A percentile compares a stretch with the other conserved stretches of the same genome.
Evolutionary conservation across 176 grass and related monocot genomes (phyloP).

Genomic region (Hordeum marinum): DNA sequence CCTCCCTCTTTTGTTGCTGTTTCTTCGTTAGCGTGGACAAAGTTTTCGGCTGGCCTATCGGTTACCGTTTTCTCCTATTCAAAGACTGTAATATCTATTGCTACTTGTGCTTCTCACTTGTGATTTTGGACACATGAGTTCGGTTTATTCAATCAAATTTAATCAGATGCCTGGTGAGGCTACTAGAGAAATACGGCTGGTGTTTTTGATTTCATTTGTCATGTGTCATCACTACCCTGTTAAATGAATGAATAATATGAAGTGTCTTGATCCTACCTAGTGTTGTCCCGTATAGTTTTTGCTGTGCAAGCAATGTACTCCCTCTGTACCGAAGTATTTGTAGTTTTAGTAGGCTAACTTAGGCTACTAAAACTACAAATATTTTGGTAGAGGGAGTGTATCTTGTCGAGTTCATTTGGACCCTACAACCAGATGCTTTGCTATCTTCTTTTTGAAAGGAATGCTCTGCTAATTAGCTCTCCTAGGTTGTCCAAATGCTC

Average conservation of each 20-base stretch:
- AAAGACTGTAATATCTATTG: slow-evolving; percentile 57
- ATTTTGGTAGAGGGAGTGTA: too few relatives aligned
- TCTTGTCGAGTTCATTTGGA: neutral
- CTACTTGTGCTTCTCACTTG: slow-evolving; percentile 48
- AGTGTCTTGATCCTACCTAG: neutral
- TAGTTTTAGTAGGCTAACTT: too few relatives aligned
- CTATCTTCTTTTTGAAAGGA: neutral
- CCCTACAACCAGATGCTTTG: neutral
- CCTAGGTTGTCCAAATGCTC: too few relatives aligned
- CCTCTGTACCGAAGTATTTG: too few relatives aligned
- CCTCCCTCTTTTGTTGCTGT: slow-evolving; percentile 39
- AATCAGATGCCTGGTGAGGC: slow-evolving; percentile 53
- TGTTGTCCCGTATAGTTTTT: neutral
- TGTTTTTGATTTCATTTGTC: slow-evolving; percentile 32
- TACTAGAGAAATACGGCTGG: slow-evolving; percentile 37
- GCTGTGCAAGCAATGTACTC: neutral
- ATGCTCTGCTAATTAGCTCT: too few relatives aligned
- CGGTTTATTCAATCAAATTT: slow-evolving; percentile 53
- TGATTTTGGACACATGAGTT: slow-evolving; percentile 59
- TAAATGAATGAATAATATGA: slow-evolving; percentile 48
- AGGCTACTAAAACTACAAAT: too few relatives aligned
- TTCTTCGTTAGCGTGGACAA: slow-evolving; percentile 63
- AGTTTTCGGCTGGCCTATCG: slow-evolving; percentile 38
- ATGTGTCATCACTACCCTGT: slow-evolving; percentile 18
- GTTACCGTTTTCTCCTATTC: slow-evolving; percentile 36